Conservation (phyloP, 2,329 filamentous ascomycete genomes). For the Curvularia sp. region DNA sequence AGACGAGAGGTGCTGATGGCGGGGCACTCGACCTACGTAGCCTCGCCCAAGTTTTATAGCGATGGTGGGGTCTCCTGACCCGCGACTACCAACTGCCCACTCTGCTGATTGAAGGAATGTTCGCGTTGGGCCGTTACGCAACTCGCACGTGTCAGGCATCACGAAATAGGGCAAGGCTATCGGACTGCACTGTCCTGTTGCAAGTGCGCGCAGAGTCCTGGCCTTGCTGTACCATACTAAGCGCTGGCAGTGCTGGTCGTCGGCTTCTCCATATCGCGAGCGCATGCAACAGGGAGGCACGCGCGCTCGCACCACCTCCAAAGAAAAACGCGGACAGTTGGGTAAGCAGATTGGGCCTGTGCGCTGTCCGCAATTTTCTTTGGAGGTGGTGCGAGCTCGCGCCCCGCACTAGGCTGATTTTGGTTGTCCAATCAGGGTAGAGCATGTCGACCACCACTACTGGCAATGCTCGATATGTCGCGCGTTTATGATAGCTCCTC, state of each 20-base stretch:
- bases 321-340: too few species aligned
- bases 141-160: not conserved
- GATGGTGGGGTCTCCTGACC: constrained; percentile 5
- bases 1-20: not conserved
- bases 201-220: constrained; percentile 1
- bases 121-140: too few species aligned
- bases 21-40: too few species aligned
- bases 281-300: not conserved
- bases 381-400: too few species aligned
- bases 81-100: constrained; percentile 2
- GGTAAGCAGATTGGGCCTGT: too few species aligned
- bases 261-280: constrained; percentile 3
- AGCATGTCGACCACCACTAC: constrained; percentile 1
- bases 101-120: too few species aligned
- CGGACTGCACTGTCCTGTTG: not conserved
- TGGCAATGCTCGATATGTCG: constrained; percentile 1
- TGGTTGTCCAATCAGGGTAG: constrained; percentile 3
- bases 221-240: not conserved
- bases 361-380: too few species aligned
- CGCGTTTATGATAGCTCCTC: not conserved
- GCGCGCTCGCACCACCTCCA: too few species aligned
- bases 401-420: constrained; percentile 1
- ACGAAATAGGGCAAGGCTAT: constrained; percentile 4
- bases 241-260: not conserved
- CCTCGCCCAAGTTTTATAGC: too few species aligned